Percentiles rank a stretch among this genome's conserved stretches.
These are phyloP conservation scores for Claviceps paspali DNA, from an alignment of 2,329 filamentous ascomycete genomes.

Conservation along the genomic window DNA sequence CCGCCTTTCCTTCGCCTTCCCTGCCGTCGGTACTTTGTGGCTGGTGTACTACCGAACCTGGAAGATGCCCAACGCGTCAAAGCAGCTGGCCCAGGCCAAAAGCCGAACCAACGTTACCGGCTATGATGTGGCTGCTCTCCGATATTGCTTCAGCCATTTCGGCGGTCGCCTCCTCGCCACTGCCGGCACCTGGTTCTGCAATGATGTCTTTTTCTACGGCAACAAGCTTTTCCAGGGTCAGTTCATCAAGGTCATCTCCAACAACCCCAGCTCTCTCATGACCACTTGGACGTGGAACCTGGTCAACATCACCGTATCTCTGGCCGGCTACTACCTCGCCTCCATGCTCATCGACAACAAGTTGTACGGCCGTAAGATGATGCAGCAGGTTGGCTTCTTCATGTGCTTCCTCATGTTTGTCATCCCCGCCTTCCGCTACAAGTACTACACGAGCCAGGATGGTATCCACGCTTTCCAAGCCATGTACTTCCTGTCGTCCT, in stretches of 20 bases:
- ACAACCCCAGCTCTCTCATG: slow-evolving; percentile 57
- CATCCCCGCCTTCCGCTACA: slow-evolving; percentile 74
- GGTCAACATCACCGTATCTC: slow-evolving; percentile 74
- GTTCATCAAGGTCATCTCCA: slow-evolving; percentile 73
- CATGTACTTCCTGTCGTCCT: slow-evolving; percentile 95
- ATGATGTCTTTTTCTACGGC: slow-evolving; percentile 98
- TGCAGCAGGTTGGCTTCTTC: slow-evolving; percentile 90
- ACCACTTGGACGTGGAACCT: slow-evolving; percentile 85
- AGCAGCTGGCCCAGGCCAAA: slow-evolving; percentile 70
- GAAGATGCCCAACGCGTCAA: slow-evolving; percentile 83
- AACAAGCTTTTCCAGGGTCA: slow-evolving; percentile 94
- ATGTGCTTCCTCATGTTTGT: slow-evolving; percentile 90
- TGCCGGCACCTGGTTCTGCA: slow-evolving; percentile 82
- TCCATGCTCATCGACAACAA: slow-evolving; percentile 90
- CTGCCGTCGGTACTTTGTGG: slow-evolving; percentile 82
- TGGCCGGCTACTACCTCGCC: slow-evolving; percentile 80
- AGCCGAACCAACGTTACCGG: slow-evolving; percentile 77
- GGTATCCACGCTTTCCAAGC: slow-evolving; percentile 85
- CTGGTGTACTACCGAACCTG: slow-evolving; percentile 90
- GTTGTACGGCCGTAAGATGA: slow-evolving; percentile 87
- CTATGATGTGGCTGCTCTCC: slow-evolving; percentile 76
- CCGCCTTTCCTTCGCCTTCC: slow-evolving; percentile 82
- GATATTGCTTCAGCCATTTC: slow-evolving; percentile 66
- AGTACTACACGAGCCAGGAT: slow-evolving; percentile 58
- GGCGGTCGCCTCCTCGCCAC: slow-evolving; percentile 77